These are phyloP conservation scores for Diaporthe longicolla DNA, from an alignment of 2,329 filamentous ascomycete genomes.

Conservation along the genomic window DNA sequence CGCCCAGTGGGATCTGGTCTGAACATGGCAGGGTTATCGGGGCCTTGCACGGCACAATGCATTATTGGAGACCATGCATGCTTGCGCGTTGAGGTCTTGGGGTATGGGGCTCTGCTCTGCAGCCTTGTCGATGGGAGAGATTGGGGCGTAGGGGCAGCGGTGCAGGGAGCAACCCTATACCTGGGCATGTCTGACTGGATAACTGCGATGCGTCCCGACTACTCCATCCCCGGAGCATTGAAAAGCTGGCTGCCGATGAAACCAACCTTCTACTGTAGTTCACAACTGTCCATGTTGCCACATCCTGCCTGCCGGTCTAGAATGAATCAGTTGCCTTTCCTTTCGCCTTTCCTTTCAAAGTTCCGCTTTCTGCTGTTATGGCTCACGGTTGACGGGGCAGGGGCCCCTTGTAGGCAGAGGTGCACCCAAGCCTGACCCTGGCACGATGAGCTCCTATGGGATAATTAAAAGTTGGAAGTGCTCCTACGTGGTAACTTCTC, in stretches of 20 bases:
- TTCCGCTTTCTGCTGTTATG: not conserved
- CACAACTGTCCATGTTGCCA: not conserved
- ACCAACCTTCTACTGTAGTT: not conserved
- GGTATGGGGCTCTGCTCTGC: not conserved
- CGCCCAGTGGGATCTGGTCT: conserved; percentile 66
- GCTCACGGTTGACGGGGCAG: not conserved
- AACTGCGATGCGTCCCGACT: not conserved
- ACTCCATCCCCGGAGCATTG: conserved; percentile 17
- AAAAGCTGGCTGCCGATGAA: conserved; percentile 21
- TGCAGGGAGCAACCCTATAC: conserved; percentile 28
- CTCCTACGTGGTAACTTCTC: not conserved
- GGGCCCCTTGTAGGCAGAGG: not conserved
- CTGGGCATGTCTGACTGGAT: conserved; percentile 7
- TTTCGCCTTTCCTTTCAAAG: not conserved
- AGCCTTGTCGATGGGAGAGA: conserved; percentile 3
- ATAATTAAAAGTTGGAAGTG: not conserved
- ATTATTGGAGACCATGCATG: not conserved
- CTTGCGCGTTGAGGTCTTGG: conserved; percentile 1
- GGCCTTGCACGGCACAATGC: not conserved
- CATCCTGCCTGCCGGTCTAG: not conserved
- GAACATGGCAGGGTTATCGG: conserved; percentile 13
- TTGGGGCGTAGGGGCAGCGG: not conserved
- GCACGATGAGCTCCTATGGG: not conserved
- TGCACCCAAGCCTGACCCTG: not conserved
- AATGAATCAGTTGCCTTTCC: not conserved